Base-by-base conservation (phyloP, 805 yeast genomes). In the Yarrowia porcina region DNA sequence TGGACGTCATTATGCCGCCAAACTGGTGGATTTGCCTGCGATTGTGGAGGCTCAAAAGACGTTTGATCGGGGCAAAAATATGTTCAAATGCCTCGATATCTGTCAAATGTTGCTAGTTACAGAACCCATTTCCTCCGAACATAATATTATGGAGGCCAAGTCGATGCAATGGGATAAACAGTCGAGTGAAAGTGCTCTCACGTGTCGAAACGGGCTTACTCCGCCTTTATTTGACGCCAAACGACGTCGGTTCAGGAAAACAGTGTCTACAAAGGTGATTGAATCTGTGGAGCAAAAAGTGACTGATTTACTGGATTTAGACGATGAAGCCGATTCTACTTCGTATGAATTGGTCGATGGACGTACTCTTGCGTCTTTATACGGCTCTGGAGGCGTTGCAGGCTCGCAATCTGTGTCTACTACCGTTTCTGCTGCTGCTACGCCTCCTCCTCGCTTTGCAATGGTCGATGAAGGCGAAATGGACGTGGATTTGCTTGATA, bases 1-100 rank as follows among this genome's bases (percentile, higher is more conserved):
- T 65, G 87, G 84, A 45, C 80, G 83, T 13, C 73, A 85, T 65
- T 93, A 89, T 72, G 90, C 89, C 7, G 97, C 96, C 0, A 85
- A 90, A 66, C 76, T 94, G 35, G 83, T 94, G n/a, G 93, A 92
- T 69, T 76, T 94, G 66, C 99, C 99, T 0, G 89, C 97, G 0
- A 75, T 92, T 4, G 82, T 89, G 10, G 99, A 94, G 72, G 83
- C 89, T 7, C 90, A 87, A 72, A 94, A 94, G 74, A 86, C 97
- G 5, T 83, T 92, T 23, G 99, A 94, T 72, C 83, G 84, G 69
- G 61, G 61, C 30, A 93, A 93, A 72, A 94, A 90, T 71, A 82
- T 94, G 25, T 87, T 88, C 76, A 94, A 94, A 71, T 84, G 96
- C 0, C 79, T 90, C 33, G 98, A 94, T 73, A 79, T 93, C 7